Evolutionary conservation across 2,329 filamentous ascomycete species (phyloP).

Genomic region (Purpureocillium lavendulum): DNA sequence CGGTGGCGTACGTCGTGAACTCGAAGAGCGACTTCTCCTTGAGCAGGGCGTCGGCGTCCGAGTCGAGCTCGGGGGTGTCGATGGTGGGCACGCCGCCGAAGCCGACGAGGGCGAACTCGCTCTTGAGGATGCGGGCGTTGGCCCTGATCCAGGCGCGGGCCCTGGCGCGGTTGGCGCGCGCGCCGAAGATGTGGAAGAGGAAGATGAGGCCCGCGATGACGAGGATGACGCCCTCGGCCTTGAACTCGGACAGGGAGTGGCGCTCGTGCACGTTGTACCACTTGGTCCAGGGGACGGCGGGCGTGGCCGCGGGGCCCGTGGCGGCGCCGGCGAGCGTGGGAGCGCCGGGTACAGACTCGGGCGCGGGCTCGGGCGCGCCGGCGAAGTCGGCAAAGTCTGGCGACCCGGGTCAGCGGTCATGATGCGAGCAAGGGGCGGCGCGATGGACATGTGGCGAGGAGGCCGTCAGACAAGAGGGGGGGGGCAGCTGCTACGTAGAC

Average conservation of each 20-base stretch:
- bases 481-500: too few species aligned
- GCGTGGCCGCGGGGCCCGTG: slow-evolving; percentile 37
- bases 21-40: slow-evolving; percentile 85
- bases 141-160: slow-evolving; percentile 73
- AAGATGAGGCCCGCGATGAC: slow-evolving; percentile 67
- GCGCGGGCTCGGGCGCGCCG: slow-evolving; percentile 60
- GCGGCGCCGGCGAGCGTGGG: slow-evolving; percentile 36
- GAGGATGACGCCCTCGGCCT: slow-evolving; percentile 75
- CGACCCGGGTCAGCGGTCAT: not conserved
- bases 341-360: slow-evolving; percentile 37
- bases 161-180: slow-evolving; percentile 69
- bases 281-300: slow-evolving; percentile 69
- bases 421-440: too few species aligned
- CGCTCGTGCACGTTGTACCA: slow-evolving; percentile 98
- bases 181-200: slow-evolving; percentile 72
- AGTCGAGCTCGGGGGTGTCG: slow-evolving; percentile 23
- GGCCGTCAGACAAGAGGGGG: too few species aligned
- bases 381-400: slow-evolving; percentile 93
- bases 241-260: slow-evolving; percentile 75
- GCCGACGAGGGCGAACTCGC: slow-evolving; percentile 83
- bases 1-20: slow-evolving; percentile 80
- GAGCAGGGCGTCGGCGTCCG: slow-evolving; percentile 42
- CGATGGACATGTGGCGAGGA: too few species aligned
- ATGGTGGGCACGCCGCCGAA: slow-evolving; percentile 53
- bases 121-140: slow-evolving; percentile 61